A percentile compares a stretch with the other conserved stretches of the same genome.
Evolutionary conservation across 805 yeast species (phyloP).

Genomic region (Myxozyma geophila): DNA sequence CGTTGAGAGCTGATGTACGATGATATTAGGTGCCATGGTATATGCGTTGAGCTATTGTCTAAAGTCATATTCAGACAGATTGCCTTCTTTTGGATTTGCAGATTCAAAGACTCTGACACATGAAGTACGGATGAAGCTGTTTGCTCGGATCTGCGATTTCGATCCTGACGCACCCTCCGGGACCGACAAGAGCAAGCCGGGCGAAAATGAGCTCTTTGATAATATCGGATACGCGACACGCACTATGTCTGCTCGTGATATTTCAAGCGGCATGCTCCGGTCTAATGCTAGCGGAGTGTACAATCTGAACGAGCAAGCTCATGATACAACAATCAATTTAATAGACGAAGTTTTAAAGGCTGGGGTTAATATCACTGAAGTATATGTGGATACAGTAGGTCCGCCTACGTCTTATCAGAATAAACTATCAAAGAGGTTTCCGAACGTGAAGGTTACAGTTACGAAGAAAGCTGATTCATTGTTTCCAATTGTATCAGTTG

Average conservation of each 20-base stretch:
- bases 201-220: constrained; percentile 49
- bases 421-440: constrained; percentile 72
- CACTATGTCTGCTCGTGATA: constrained; percentile 83
- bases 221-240: constrained; percentile 89
- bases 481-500: constrained; percentile 91
- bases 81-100: constrained; percentile 77
- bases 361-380: constrained; percentile 68
- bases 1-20: background rate
- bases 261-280: constrained; percentile 84
- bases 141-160: constrained; percentile 59
- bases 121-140: constrained; percentile 63
- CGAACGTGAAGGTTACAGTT: constrained; percentile 72
- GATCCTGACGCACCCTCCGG: constrained; percentile 7
- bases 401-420: constrained; percentile 85
- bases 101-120: constrained; percentile 90
- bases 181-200: background rate
- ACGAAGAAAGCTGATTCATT: constrained; percentile 94
- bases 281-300: constrained; percentile 57
- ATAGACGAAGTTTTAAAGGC: constrained; percentile 65
- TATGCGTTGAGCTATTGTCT: constrained; percentile 85
- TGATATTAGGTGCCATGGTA: constrained; percentile 74
- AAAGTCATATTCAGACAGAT: constrained; percentile 53
- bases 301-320: constrained; percentile 94
- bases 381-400: constrained; percentile 95
- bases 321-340: constrained; percentile 84